Conservation (phyloP, 441 rosid species). For the Euphorbia schlechtendalii region DNA sequence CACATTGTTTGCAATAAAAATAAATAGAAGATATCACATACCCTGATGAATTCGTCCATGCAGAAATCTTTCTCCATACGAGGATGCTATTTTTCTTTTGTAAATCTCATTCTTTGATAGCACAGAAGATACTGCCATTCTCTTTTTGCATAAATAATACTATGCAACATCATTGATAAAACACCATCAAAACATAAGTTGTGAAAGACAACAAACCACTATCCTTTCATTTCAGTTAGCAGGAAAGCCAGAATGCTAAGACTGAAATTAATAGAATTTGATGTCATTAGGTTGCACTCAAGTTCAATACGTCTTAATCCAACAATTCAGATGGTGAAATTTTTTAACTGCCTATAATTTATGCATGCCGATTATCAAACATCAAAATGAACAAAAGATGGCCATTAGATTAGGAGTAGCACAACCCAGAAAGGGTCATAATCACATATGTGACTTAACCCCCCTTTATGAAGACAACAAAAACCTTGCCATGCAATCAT, state of each 20-base stretch:
- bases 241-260: background rate
- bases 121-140: constrained; percentile 13
- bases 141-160: constrained; percentile 2
- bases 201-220: background rate
- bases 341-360: background rate
- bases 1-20: background rate
- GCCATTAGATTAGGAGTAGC: too few species aligned
- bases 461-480: background rate
- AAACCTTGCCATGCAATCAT: background rate
- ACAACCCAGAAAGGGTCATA: background rate
- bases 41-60: constrained; percentile 82
- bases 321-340: background rate
- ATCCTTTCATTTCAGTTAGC: background rate
- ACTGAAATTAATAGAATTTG: background rate
- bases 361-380: too few species aligned
- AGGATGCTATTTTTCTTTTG: constrained; percentile 19
- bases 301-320: background rate
- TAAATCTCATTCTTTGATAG: constrained; percentile 13
- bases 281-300: background rate
- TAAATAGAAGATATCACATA: constrained; percentile 32
- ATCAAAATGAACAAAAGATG: too few species aligned
- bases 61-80: constrained; percentile 69
- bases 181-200: background rate
- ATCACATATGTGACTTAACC: background rate
- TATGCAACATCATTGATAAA: background rate